Evolutionary conservation across 805 yeast genomes (phyloP).

Genomic region (Candida dendrica): DNA sequence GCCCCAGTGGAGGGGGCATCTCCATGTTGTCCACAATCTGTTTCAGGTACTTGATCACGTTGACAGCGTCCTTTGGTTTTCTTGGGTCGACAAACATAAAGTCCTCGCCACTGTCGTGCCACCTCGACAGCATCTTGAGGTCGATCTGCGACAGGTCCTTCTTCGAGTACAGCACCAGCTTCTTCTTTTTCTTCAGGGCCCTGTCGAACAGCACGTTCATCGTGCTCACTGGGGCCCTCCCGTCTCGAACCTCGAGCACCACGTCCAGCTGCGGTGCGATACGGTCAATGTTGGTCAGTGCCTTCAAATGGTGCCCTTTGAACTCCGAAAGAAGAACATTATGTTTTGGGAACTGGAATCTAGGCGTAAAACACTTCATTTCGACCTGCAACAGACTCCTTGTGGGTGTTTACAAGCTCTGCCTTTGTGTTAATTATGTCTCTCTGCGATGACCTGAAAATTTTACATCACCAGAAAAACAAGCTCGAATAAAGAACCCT

Average conservation of each 20-base stretch:
- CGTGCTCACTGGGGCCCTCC: conserved; percentile 83
- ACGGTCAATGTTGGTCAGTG: conserved; percentile 57
- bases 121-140: conserved; percentile 27
- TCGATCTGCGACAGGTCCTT: conserved; percentile 52
- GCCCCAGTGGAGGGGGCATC: conserved; percentile 81
- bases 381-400: not conserved
- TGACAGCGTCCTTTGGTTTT: conserved; percentile 38
- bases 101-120: conserved; percentile 42
- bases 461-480: not conserved
- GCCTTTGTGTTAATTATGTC: not conserved
- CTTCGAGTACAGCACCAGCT: conserved; percentile 71
- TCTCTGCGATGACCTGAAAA: not conserved
- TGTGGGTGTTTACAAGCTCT: too few relatives aligned
- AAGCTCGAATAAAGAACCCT: not conserved
- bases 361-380: conserved; percentile 46
- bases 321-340: conserved; percentile 68
- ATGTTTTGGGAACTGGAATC: conserved; percentile 67
- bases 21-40: conserved; percentile 36
- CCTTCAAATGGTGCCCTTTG: conserved; percentile 86
- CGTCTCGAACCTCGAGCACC: conserved; percentile 78
- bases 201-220: conserved; percentile 73
- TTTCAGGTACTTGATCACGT: conserved; percentile 41
- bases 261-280: conserved; percentile 76
- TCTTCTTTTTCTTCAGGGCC: conserved; percentile 45
- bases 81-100: conserved; percentile 57